A percentile compares a stretch with the other conserved stretches of the same genome.
Conservation (phyloP, 441 rosid species). For the Viola pubescens region DNA sequence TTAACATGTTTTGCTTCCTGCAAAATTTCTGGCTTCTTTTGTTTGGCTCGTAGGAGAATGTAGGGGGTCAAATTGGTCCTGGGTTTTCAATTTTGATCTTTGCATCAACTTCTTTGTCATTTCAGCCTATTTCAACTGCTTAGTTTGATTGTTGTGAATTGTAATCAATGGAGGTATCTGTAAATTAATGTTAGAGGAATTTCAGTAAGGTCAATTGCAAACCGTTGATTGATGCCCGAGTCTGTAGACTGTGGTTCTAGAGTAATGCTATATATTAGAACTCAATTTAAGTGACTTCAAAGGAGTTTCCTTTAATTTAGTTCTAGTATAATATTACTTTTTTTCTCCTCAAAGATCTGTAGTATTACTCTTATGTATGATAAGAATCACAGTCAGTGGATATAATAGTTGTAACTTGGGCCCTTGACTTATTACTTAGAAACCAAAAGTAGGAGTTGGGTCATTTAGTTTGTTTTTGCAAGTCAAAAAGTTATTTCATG, state of each 20-base stretch:
- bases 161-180: too few species aligned
- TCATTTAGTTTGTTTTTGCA: slow-evolving; percentile 1
- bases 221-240: too few species aligned
- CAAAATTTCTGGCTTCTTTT: not conserved
- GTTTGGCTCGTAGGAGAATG: not conserved
- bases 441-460: not conserved
- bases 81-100: not conserved
- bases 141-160: too few species aligned
- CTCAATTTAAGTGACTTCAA: too few species aligned
- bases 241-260: too few species aligned
- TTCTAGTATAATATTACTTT: not conserved
- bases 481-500: not conserved
- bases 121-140: too few species aligned
- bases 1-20: not conserved
- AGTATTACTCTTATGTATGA: not conserved
- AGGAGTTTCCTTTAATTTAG: too few species aligned
- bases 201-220: too few species aligned
- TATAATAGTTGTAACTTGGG: not conserved
- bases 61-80: not conserved
- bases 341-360: not conserved
- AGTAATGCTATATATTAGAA: too few species aligned
- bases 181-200: too few species aligned
- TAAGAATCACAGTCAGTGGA: not conserved
- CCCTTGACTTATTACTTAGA: too few species aligned
- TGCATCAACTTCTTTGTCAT: too few species aligned